These are phyloP conservation scores for Ganoderma resinaceum DNA, from an alignment of 1,284 basidiomycete species.

Conservation along the genomic window DNA sequence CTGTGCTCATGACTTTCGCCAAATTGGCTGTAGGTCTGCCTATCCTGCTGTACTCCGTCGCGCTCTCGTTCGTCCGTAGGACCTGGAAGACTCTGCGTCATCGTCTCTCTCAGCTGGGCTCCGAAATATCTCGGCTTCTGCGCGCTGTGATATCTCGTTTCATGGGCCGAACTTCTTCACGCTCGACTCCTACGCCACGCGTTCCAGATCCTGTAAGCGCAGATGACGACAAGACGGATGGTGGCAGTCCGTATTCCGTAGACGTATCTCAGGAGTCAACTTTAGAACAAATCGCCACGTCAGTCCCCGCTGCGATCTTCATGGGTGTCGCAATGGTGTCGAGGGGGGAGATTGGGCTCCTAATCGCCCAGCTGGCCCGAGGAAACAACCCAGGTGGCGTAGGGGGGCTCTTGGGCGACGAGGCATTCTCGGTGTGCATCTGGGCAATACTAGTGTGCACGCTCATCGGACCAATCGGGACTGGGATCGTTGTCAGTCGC, in stretches of 20 bases:
- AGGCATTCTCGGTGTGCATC: conserved; percentile 51
- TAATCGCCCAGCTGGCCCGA: conserved; percentile 44
- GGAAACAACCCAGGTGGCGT: conserved; percentile 10
- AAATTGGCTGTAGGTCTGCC: conserved; percentile 45
- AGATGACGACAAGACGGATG: neutral
- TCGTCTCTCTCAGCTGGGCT: neutral
- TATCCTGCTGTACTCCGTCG: conserved; percentile 26
- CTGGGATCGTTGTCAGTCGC: conserved; percentile 40
- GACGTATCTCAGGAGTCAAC: neutral
- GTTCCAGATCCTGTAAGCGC: neutral
- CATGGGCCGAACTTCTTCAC: neutral
- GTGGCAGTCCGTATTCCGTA: too few relatives aligned
- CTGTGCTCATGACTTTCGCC: conserved; percentile 54
- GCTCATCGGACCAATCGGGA: conserved; percentile 51
- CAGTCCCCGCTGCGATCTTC: conserved; percentile 33
- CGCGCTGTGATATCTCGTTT: neutral
- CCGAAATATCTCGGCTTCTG: neutral
- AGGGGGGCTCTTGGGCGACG: conserved; percentile 42
- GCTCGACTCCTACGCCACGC: neutral
- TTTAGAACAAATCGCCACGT: neutral
- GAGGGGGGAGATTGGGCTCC: conserved; percentile 59
- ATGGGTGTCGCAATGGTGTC: conserved; percentile 54
- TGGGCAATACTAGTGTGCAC: conserved; percentile 61
- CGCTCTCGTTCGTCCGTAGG: neutral
- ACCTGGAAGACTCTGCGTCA: neutral